Evolutionary conservation across 1,139 yeast genomes (phyloP), one percentile per base, ranked within the genome.

Genomic region (Citeromyces hawaiiensis): DNA sequence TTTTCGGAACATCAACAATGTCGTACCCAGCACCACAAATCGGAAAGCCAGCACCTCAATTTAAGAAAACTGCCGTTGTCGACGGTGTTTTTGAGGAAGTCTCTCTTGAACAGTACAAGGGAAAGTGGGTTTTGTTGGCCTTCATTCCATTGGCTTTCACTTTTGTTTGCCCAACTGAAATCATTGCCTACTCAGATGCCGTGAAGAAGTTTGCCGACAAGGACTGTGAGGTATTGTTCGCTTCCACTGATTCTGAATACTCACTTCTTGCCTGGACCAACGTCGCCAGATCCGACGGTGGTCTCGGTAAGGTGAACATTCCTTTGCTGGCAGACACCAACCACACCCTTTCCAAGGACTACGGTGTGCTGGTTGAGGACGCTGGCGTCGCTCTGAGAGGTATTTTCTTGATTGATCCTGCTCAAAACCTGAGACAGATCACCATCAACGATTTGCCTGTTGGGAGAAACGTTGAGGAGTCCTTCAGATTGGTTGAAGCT

Each of bases 71-170:
- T 56, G 97, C 98, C 60, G 97, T 91, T 57, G 72, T 88, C 54
- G 88, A 87, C 69, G 97, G 97, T 66, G 72, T 75, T 50, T 91
- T 91, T 62, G 96, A 88, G 71, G 96, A 88, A 61, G 74, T 91
- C 55, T 73, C 95, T 45, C 78, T 91, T 55, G 96, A 87, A 57
- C 83, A 85, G 70, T 88, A 81, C 83, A 80, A 82, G 72, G 97
- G 97, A 60, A 85, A 91, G 70, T 91, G 96, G 95, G 96, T 91
- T 49, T 69, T 91, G 51, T 74, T 91, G 58, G 97, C 94, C 50
- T 91, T 91, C 72, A 82, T 91, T 64, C 98, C 98, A 66, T 73
- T 88, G 75, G 97, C 97, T 43, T 91, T 91, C 87, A 91, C 98
- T 48, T 91, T 91, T 56, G 97, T 91, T 50, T 91, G 98, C 70